Evolutionary conservation across 2,329 filamentous ascomycete species (phyloP), one percentile per base, ranked within the genome.

Genomic region (Ophiostoma fasciatum): DNA sequence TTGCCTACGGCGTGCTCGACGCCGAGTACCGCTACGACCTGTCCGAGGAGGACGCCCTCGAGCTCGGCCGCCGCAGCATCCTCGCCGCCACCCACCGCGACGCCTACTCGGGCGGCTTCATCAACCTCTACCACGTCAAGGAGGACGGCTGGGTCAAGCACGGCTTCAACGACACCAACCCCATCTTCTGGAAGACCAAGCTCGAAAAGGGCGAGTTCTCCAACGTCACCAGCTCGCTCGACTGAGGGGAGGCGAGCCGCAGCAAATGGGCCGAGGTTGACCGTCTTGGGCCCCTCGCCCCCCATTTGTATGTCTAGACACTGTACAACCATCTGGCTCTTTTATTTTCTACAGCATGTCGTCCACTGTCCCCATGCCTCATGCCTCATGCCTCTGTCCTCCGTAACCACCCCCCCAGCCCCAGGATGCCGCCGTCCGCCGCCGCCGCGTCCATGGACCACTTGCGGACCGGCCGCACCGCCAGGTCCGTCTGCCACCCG

Each of bases 131-230:
- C 63, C 90, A 98, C 55, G 87, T 98, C 57, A 94, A 94, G 76
- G 88, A 98, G 67, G 80, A 85, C 45, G 90, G 90, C 50, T 98
- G 90, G 90, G 87, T 93, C 53, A 94, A 93, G 73, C 88, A 96
- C 56, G 90, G 90, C 44, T 98, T 98, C 71, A 85, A 68, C 54
- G 90, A 98, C 61, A 96, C 88, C 49, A 94, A 96, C 68, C 88
- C 88, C 30, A 93, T 96, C 56, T 98, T 98, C 78, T 98, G 90
- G 90, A 81, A 93, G 70, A 94, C 87, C 33, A 98, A 98, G 76
- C 63, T 98, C 53, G 81, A 94, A 59, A 93, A 93, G 74, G 87
- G 87, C 59, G 90, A 98, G 67, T 98, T 98, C 61, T 88, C 80
- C 45, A 94, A 94, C 57, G 87, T 94, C 36, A 92, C 83, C 40